Evolutionary conservation across 129 eudicot genomes (phyloP), one percentile per base, ranked within the genome.

Genomic region (Logfia minima): DNA sequence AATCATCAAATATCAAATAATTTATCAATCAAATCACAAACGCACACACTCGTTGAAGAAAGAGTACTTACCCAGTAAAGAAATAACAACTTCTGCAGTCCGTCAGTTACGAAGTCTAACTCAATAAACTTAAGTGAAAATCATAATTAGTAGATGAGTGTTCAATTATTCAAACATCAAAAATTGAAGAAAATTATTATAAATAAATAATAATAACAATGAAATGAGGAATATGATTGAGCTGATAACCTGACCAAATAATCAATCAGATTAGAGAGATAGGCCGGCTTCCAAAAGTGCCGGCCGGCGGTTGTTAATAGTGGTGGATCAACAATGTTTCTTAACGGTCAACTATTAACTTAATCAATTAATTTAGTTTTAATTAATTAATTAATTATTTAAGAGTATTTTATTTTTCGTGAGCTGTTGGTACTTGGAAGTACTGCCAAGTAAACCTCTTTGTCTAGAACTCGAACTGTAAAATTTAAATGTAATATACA

Each of bases 201-300:
- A 58, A n/a, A 58, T 22, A 21, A 58, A 58, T 58, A 21, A 19
- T 55, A n/a, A 19, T 56, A 56, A 8, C 16, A 32, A 58, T 58
- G 63, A 58, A n/a, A 55, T 17, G 51, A 72, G n/a, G 39, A 51
- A 18, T 53, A 56, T 48, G 26, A 70, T 58, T 58, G 52, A n/a
- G 34, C 66, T 39, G 70, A 74, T 8, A 58, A 75, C 17, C 19
- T 62, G 43, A n/a, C 43, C 5, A 5, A 22, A 60, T 23, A 26
- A 59, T 19, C 53, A 73, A 71, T 32, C 67, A 14, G 19, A 21
- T 21, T 34, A 59, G 53, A 72, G 77, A 74, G 55, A 34, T 31
- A 74, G 69, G 79, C 79, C 79, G 79, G 79, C 79, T 75, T 64
- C 71, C 51, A 64, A 61, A 51, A 63, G 18, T 63, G 79, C 79